Evolutionary conservation across 768 basidiomycete genomes (phyloP).

Genomic region (Amanita pseudoporphyria): DNA sequence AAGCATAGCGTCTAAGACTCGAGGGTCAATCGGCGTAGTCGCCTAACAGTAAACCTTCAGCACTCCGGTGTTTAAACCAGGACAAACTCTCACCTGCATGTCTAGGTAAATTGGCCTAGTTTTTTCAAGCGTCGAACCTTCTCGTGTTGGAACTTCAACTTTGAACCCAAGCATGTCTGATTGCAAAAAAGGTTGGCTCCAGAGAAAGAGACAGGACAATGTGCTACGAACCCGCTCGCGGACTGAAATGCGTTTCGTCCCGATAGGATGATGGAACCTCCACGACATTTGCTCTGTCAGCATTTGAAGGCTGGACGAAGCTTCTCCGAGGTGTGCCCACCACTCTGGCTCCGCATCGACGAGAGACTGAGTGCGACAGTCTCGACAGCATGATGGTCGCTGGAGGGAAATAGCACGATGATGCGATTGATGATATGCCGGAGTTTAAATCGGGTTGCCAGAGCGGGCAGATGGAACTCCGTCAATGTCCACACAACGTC

Average conservation of each 20-base stretch:
- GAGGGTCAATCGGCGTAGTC: slow-evolving; percentile 94
- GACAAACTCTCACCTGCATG: slow-evolving; percentile 63
- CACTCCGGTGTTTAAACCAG: neutral
- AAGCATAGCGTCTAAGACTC: slow-evolving; percentile 94
- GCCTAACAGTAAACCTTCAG: slow-evolving; percentile 41
- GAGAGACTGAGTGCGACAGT: slow-evolving; percentile 32
- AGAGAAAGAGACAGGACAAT: neutral
- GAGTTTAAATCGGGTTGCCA: too few relatives aligned
- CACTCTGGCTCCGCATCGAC: slow-evolving; percentile 23
- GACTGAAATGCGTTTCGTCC: slow-evolving; percentile 60
- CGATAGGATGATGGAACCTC: slow-evolving; percentile 70
- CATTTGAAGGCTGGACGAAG: slow-evolving; percentile 75
- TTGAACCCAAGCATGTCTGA: slow-evolving; percentile 88
- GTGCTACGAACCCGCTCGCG: slow-evolving; percentile 46
- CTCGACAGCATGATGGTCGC: slow-evolving; percentile 46
- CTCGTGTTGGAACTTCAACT: slow-evolving; percentile 52
- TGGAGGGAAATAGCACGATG: too few relatives aligned
- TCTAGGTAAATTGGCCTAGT: slow-evolving; percentile 93
- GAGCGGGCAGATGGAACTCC: neutral
- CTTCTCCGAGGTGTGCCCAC: slow-evolving; percentile 32
- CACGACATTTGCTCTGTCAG: slow-evolving; percentile 76
- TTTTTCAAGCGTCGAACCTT: slow-evolving; percentile 48
- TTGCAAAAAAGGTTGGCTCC: slow-evolving; percentile 4
- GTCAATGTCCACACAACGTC: too few relatives aligned
- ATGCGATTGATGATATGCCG: slow-evolving; percentile 2